Conservation (phyloP, 176 grass and related monocot genomes). For the Eleusine coracana region DNA sequence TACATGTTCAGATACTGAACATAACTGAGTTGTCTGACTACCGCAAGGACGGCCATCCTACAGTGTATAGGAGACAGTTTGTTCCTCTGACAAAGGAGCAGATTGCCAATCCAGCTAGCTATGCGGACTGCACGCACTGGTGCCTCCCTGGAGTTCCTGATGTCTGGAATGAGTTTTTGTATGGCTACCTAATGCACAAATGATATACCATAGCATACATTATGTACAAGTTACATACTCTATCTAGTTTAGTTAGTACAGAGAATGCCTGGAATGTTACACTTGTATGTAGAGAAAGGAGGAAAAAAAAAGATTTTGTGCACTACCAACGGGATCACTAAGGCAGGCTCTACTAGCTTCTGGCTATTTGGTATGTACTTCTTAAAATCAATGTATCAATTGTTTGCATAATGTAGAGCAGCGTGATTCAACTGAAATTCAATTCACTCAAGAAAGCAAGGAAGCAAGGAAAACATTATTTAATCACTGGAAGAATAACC, state of each 20-base stretch:
- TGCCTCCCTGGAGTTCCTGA: conserved; percentile 78
- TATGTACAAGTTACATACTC: background rate
- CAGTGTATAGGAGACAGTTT: conserved; percentile 54
- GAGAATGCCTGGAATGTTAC: background rate
- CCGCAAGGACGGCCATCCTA: conserved; percentile 73
- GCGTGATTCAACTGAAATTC: background rate
- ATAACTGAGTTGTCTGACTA: conserved; percentile 70
- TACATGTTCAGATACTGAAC: conserved; percentile 61
- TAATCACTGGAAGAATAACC: background rate
- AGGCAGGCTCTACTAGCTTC: background rate
- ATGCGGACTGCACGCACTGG: conserved; percentile 73
- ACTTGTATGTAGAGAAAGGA: background rate
- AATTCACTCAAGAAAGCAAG: no score
- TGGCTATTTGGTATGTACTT: background rate
- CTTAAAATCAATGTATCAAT: background rate
- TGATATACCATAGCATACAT: background rate
- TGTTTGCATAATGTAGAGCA: background rate
- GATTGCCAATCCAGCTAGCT: conserved; percentile 51
- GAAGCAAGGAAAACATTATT: background rate
- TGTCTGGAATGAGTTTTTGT: conserved; percentile 73
- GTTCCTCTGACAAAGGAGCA: conserved; percentile 42
- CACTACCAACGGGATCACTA: background rate
- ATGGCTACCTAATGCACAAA: conserved; percentile 46
- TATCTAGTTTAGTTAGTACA: conserved; percentile 10
- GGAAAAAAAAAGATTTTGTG: background rate